phyloP scores from a whole-genome alignment of 2,329 filamentous ascomycete species.

The Hypomyces perniciosus region DNA sequence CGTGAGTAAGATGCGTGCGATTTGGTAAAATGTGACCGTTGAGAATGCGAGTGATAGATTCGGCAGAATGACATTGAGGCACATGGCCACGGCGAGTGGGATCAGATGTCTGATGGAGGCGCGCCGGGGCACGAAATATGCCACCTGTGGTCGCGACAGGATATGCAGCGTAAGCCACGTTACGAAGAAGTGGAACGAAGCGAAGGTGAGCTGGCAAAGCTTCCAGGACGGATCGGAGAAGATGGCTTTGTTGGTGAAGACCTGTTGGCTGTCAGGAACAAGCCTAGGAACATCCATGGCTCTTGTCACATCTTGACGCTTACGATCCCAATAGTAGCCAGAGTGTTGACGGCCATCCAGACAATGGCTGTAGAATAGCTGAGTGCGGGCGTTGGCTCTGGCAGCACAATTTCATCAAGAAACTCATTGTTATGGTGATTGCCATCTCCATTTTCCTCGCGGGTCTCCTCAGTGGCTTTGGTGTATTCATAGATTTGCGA shows the following conservation, averaged over 20 bases:
- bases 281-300: slow-evolving; percentile 4
- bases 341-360: slow-evolving; percentile 57
- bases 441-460: too few relatives aligned
- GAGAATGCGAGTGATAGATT: slow-evolving; percentile 64
- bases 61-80: slow-evolving; percentile 62
- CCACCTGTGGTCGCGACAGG: slow-evolving; percentile 52
- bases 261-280: slow-evolving; percentile 27
- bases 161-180: slow-evolving; percentile 59
- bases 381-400: background rate
- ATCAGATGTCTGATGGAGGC: slow-evolving; percentile 51
- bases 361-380: slow-evolving; percentile 18
- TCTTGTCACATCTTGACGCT: slow-evolving; percentile 15
- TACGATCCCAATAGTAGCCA: slow-evolving; percentile 59
- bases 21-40: slow-evolving; percentile 64
- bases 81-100: slow-evolving; percentile 61
- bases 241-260: slow-evolving; percentile 66
- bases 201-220: slow-evolving; percentile 59
- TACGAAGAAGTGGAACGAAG: slow-evolving; percentile 62
- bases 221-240: slow-evolving; percentile 58
- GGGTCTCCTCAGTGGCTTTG: too few relatives aligned
- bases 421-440: too few relatives aligned
- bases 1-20: slow-evolving; percentile 61
- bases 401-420: background rate
- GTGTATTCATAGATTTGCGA: too few relatives aligned
- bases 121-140: slow-evolving; percentile 53